A percentile compares a stretch with the other conserved stretches of the same genome.
phyloP scores from a whole-genome alignment of 73 alveolate genomes.

The Halteria grandinella region DNA sequence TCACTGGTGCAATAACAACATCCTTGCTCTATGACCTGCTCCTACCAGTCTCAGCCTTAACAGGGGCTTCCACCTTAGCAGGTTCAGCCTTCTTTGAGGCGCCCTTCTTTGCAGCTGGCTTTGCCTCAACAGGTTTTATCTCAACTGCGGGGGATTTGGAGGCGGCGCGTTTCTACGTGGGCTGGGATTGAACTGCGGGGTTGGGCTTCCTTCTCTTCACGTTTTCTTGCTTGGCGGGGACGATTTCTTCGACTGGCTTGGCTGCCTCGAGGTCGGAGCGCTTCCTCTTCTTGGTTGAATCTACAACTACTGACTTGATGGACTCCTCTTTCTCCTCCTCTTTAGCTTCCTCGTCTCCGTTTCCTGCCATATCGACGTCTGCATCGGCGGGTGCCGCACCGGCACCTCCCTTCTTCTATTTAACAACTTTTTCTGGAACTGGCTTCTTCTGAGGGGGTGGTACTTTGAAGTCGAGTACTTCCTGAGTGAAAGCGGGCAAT shows the following conservation, averaged over 20 bases:
- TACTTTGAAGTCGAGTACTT: not conserved
- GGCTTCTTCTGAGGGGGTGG: not conserved
- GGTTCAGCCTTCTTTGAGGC: too few species aligned
- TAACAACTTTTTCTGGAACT: not conserved
- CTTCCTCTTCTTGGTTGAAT: not conserved
- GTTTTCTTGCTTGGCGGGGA: not conserved
- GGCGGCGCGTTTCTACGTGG: too few species aligned
- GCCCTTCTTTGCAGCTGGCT: too few species aligned
- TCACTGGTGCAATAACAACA: too few species aligned
- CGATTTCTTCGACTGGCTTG: not conserved
- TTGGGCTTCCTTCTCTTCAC: not conserved
- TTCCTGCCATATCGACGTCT: too few species aligned
- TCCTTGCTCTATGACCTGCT: too few species aligned
- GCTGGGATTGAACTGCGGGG: not conserved
- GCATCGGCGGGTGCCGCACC: too few species aligned
- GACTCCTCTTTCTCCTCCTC: constrained; percentile 20
- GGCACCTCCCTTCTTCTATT: constrained; percentile 28
- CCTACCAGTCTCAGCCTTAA: too few species aligned
- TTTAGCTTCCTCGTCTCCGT: constrained; percentile 1
- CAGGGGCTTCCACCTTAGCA: too few species aligned
- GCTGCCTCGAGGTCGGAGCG: not conserved
- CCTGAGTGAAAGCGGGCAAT: constrained; percentile 32
- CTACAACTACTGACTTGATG: not conserved
- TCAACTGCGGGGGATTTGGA: too few species aligned
- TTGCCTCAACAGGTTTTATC: too few species aligned